A percentile compares a stretch with the other conserved stretches of the same genome.
These are phyloP conservation scores for Litsea cubeba DNA, from an alignment of 164 flowering plant genomes.

Conservation along the genomic window DNA sequence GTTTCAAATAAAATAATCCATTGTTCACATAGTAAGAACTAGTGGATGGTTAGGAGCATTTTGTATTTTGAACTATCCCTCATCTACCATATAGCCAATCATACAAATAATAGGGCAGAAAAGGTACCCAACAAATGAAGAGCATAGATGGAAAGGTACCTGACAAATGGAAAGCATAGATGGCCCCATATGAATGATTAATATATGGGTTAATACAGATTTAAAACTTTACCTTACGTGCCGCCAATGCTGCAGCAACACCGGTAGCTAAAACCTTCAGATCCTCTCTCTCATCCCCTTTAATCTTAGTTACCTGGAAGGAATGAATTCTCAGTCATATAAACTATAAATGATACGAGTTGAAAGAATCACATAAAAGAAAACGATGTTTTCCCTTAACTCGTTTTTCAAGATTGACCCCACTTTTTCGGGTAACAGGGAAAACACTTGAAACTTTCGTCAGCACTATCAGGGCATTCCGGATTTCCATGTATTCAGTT, in stretches of 20 bases:
- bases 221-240: constrained; percentile 61
- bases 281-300: constrained; percentile 94
- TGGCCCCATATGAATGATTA: too few relatives aligned
- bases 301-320: constrained; percentile 84
- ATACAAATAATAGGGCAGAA: too few relatives aligned
- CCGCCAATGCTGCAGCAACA: constrained; percentile 95
- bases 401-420: constrained; percentile 96
- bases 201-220: neutral
- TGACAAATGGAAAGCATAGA: too few relatives aligned
- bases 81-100: too few relatives aligned
- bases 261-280: constrained; percentile 98
- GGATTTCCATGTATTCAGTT: constrained; percentile 91
- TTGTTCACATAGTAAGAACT: too few relatives aligned
- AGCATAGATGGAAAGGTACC: too few relatives aligned
- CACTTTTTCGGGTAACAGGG: constrained; percentile 92
- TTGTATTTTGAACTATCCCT: too few relatives aligned
- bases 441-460: constrained; percentile 91
- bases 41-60: too few relatives aligned
- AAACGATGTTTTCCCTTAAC: constrained; percentile 31
- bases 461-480: constrained; percentile 88
- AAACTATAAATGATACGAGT: neutral
- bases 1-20: too few relatives aligned
- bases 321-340: neutral
- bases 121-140: too few relatives aligned
- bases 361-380: neutral